Conservation (phyloP, 805 yeast genomes). For the Lachancea sp. region DNA sequence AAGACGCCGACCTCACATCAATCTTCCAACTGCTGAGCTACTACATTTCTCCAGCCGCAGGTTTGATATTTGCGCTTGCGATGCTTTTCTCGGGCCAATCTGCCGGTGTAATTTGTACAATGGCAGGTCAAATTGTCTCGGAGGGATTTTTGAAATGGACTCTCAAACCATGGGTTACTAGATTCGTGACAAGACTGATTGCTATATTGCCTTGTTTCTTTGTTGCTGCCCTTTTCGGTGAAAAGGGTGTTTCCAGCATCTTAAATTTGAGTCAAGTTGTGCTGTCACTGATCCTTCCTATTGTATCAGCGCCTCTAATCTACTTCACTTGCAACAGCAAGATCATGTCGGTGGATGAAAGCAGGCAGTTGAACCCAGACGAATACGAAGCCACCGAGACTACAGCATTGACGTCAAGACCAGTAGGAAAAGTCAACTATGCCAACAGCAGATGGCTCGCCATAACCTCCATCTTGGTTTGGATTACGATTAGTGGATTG, state of each 20-base stretch:
- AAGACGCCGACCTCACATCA: conserved; percentile 75
- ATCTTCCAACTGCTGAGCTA: conserved; percentile 64
- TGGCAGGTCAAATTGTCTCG: conserved; percentile 90
- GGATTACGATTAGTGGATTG: conserved; percentile 65
- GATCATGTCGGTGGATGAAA: conserved; percentile 51
- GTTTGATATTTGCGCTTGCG: conserved; percentile 82
- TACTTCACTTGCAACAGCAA: conserved; percentile 67
- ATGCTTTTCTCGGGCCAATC: conserved; percentile 87
- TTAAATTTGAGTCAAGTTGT: conserved; percentile 81
- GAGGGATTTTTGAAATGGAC: conserved; percentile 84
- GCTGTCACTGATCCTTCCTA: conserved; percentile 71
- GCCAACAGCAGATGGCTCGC: conserved; percentile 58
- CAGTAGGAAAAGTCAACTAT: conserved; percentile 46
- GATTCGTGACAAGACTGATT: conserved; percentile 72
- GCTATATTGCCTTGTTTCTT: conserved; percentile 81
- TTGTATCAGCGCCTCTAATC: conserved; percentile 82
- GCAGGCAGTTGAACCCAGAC: conserved; percentile 12
- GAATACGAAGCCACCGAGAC: conserved; percentile 29
- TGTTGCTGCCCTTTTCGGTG: conserved; percentile 66
- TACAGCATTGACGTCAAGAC: conserved; percentile 26
- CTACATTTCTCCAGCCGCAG: conserved; percentile 80
- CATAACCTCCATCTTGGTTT: conserved; percentile 49
- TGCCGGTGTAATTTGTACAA: conserved; percentile 90
- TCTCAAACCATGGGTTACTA: conserved; percentile 72
- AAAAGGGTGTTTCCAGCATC: conserved; percentile 71